phyloP scores from a whole-genome alignment of 805 yeast species.

The Saccharomycopsis schoenii region DNA sequence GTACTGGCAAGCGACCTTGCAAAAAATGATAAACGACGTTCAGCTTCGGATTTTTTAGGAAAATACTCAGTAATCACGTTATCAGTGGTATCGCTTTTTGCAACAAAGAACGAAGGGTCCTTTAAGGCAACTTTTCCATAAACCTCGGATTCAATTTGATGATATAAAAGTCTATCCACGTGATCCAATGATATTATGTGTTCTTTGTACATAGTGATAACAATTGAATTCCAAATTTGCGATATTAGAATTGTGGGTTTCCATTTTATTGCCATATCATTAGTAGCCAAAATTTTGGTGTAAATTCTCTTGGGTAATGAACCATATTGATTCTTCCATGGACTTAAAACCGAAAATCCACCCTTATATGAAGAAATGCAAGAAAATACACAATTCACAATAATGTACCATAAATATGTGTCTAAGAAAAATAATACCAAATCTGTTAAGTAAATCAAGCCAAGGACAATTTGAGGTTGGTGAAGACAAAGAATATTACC shows the following conservation, averaged over 20 bases:
- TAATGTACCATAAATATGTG: conserved; percentile 97
- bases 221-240: conserved; percentile 73
- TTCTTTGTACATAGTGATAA: conserved; percentile 73
- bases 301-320: conserved; percentile 97
- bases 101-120: conserved; percentile 96
- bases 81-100: conserved; percentile 85
- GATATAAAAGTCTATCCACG: conserved; percentile 55
- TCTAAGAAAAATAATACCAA: conserved; percentile 93
- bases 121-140: conserved; percentile 96
- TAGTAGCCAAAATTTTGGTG: conserved; percentile 90
- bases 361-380: conserved; percentile 96
- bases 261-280: conserved; percentile 36
- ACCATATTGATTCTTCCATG: conserved; percentile 98
- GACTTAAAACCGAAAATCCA: conserved; percentile 97
- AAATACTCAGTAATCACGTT: conserved; percentile 74
- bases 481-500: conserved; percentile 63
- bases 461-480: conserved; percentile 82
- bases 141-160: conserved; percentile 32
- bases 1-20: conserved; percentile 98
- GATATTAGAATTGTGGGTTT: conserved; percentile 50
- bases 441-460: conserved; percentile 87
- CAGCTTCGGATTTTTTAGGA: conserved; percentile 96
- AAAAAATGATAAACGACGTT: conserved; percentile 97
- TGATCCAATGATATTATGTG: conserved; percentile 67
- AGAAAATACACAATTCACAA: conserved; percentile 90